Evolutionary conservation across 1,284 basidiomycete genomes (phyloP).

Genomic region (Singerocomus inundabilis): DNA sequence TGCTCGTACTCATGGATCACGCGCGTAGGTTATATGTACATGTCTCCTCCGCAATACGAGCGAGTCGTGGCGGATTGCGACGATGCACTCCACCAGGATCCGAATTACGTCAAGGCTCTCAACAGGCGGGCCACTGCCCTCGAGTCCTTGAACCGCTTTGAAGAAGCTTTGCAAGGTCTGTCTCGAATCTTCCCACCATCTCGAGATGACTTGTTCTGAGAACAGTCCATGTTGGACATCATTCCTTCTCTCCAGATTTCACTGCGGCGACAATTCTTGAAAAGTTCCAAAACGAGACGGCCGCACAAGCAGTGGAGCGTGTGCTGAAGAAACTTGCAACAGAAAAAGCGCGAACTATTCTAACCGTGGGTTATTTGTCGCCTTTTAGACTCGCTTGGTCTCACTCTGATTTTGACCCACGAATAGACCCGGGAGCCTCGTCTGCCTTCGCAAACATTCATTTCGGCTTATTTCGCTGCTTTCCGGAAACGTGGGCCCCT

Average conservation of each 20-base stretch:
- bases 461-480: conserved; percentile 94
- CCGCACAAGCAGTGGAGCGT: conserved; percentile 85
- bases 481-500: conserved; percentile 79
- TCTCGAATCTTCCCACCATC: neutral
- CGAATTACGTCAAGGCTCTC: conserved; percentile 90
- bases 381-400: neutral
- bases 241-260: conserved; percentile 62
- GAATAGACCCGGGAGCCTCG: conserved; percentile 73
- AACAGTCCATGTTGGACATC: neutral
- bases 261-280: conserved; percentile 95
- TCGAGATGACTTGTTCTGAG: neutral
- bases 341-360: conserved; percentile 70
- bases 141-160: conserved; percentile 74
- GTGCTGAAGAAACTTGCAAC: conserved; percentile 85
- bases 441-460: conserved; percentile 90
- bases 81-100: conserved; percentile 83
- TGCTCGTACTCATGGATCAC: conserved; percentile 5
- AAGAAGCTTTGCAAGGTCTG: conserved; percentile 79
- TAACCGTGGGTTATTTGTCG: conserved; percentile 44
- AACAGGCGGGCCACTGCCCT: conserved; percentile 89
- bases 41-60: conserved; percentile 81
- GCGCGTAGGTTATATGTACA: conserved; percentile 82
- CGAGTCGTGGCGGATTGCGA: conserved; percentile 91
- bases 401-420: neutral
- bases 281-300: conserved; percentile 83